Evolutionary conservation across 2,329 filamentous ascomycete genomes (phyloP).

Genomic region (Colletotrichum liaoningense): DNA sequence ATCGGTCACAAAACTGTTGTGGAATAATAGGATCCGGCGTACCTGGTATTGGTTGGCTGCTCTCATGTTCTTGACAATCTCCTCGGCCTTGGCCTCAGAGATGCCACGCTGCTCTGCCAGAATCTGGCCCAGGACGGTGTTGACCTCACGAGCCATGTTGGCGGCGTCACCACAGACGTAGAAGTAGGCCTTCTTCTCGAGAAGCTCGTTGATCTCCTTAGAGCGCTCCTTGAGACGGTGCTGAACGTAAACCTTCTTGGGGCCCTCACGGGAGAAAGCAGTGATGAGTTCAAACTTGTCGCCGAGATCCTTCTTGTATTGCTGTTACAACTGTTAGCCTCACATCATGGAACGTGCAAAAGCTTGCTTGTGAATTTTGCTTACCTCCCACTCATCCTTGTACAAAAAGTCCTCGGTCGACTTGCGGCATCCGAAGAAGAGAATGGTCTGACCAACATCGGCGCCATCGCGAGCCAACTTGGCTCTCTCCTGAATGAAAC

Average conservation of each 20-base stretch:
- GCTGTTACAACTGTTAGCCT: slow-evolving; percentile 59
- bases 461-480: slow-evolving; percentile 84
- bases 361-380: slow-evolving; percentile 45
- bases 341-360: neutral
- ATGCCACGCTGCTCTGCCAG: slow-evolving; percentile 86
- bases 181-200: slow-evolving; percentile 90
- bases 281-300: slow-evolving; percentile 92
- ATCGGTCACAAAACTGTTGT: slow-evolving; percentile 1
- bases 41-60: slow-evolving; percentile 96
- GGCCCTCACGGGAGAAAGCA: slow-evolving; percentile 90
- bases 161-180: slow-evolving; percentile 98
- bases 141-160: slow-evolving; percentile 96
- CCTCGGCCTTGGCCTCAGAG: slow-evolving; percentile 88
- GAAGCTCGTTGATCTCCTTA: slow-evolving; percentile 86
- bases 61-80: slow-evolving; percentile 97
- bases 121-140: slow-evolving; percentile 86
- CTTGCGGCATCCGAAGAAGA: slow-evolving; percentile 97
- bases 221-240: slow-evolving; percentile 88
- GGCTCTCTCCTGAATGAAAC: slow-evolving; percentile 92
- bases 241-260: slow-evolving; percentile 96
- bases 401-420: slow-evolving; percentile 93
- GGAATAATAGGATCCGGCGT: slow-evolving; percentile 45
- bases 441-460: slow-evolving; percentile 84
- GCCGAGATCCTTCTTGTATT: slow-evolving; percentile 84
- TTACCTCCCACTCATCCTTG: slow-evolving; percentile 89